A percentile compares a stretch with the other conserved stretches of the same genome.
Conservation (phyloP, 192 early-diverging fungal species). For the Coemansia asiatica region DNA sequence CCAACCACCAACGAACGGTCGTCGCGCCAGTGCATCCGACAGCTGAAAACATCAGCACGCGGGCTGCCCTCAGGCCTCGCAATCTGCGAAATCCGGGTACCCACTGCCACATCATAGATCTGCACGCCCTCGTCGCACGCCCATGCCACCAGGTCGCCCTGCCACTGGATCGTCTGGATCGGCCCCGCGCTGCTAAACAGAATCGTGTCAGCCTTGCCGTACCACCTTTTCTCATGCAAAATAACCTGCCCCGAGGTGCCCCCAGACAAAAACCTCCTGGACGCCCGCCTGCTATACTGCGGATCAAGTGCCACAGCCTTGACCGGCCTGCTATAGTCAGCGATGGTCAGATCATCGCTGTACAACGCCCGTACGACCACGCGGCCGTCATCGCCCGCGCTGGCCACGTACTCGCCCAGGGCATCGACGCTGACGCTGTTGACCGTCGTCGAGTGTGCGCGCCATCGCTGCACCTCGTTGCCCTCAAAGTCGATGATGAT, state of each 20-base stretch:
- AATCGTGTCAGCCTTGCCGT: constrained; percentile 71
- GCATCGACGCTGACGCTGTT: constrained; percentile 85
- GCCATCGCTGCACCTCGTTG: constrained; percentile 82
- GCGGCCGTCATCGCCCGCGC: constrained; percentile 90
- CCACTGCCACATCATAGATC: constrained; percentile 74
- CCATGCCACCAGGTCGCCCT: constrained; percentile 85
- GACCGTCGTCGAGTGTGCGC: constrained; percentile 81
- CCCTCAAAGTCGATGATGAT: constrained; percentile 91
- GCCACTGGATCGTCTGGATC: constrained; percentile 86
- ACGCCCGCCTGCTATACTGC: constrained; percentile 70
- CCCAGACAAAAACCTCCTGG: constrained; percentile 83
- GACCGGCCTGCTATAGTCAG: constrained; percentile 84
- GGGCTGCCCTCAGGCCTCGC: constrained; percentile 77
- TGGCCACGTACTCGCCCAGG: constrained; percentile 85
- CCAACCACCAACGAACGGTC: constrained; percentile 80
- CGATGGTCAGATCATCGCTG: constrained; percentile 63
- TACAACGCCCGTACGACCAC: constrained; percentile 87
- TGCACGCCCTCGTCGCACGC: constrained; percentile 88
- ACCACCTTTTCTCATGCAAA: constrained; percentile 84
- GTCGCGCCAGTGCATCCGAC: constrained; percentile 84
- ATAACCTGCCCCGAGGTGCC: constrained; percentile 86
- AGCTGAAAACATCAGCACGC: constrained; percentile 78
- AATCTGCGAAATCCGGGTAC: constrained; percentile 80
- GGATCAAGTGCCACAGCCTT: constrained; percentile 90
- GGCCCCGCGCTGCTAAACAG: constrained; percentile 89